Evolutionary conservation across 768 basidiomycete genomes (phyloP), one percentile per base, ranked within the genome.

Genomic region (Suillus paluster): DNA sequence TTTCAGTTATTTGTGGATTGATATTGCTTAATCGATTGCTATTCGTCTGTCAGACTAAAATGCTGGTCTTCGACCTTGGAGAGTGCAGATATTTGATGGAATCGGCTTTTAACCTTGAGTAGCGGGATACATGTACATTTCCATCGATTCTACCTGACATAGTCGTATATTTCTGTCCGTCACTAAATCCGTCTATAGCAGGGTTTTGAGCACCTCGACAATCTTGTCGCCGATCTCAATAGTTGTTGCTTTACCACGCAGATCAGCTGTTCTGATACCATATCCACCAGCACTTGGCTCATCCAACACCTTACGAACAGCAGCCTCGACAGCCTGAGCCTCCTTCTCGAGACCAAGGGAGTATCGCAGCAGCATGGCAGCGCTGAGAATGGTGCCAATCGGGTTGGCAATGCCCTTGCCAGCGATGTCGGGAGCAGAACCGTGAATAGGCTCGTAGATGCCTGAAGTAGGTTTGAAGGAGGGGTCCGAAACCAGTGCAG

Each of bases 371-470:
- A 97, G 88, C 88, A 97, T 87, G 15, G 95, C 95, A 19, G 91
- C 91, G 58, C 94, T 95, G 62, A 97, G 90, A 73, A 97, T 97
- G 17, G 95, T 96, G 57, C 95, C 95, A 69, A 97, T 86, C 39
- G 95, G 95, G 73, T 97, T 97, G 66, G 95, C 95, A 68, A 96
- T 94, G 19, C 92, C 91, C 74, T 92, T 81, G 1, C 94, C 94
- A n/a, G 95, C 93, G 64, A 97, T 97, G 71, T 97, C 95, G 57
- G 95, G 95, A 1, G 95, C 95, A 46, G 94, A 94, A 56, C 94
- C 94, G 71, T 97, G 95, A 66, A 97, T 97, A 55, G 97, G 97
- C 78, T 99, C 97, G 81, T 99, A 99, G 46, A 99, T 80, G 45
- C 97, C 97, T 19, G 85, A 77, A 2, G 91, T 91, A 7, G 91